These are phyloP conservation scores for Phytophthora cactorum DNA, from an alignment of 352 stramenopile genomes.

Conservation along the genomic window DNA sequence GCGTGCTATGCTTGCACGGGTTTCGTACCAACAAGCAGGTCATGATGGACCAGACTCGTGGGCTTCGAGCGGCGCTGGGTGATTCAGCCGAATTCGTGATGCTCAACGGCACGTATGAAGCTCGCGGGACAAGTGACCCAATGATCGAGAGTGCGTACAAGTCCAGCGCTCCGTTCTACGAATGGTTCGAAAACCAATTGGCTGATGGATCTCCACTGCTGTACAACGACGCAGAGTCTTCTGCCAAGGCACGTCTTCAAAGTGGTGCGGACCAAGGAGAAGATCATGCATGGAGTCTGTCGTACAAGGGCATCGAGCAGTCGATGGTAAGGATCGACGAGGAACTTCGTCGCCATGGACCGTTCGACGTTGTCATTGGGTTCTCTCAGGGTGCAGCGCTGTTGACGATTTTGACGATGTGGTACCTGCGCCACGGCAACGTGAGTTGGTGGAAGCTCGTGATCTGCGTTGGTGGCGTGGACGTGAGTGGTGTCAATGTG, in stretches of 20 bases:
- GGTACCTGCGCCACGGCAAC: slow-evolving; percentile 36
- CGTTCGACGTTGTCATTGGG: slow-evolving; percentile 53
- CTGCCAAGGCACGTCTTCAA: slow-evolving; percentile 30
- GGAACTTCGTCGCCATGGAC: slow-evolving; percentile 37
- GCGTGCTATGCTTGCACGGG: slow-evolving; percentile 59
- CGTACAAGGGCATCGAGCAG: slow-evolving; percentile 43
- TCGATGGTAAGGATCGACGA: slow-evolving; percentile 46
- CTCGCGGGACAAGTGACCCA: slow-evolving; percentile 36
- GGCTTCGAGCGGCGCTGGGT: slow-evolving; percentile 41
- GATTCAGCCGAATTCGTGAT: slow-evolving; percentile 46
- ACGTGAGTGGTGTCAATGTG: slow-evolving; percentile 39
- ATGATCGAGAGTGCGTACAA: slow-evolving; percentile 44
- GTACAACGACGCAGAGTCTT: slow-evolving; percentile 45
- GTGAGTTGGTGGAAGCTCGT: slow-evolving; percentile 46
- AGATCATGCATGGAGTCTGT: slow-evolving; percentile 38
- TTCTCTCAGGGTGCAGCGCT: slow-evolving; percentile 61
- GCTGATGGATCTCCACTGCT: slow-evolving; percentile 30
- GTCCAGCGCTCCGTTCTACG: slow-evolving; percentile 44
- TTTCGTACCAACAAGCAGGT: slow-evolving; percentile 59
- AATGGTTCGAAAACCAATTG: slow-evolving; percentile 52
- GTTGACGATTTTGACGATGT: slow-evolving; percentile 47
- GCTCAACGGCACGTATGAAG: slow-evolving; percentile 50
- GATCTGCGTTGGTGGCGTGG: slow-evolving; percentile 44
- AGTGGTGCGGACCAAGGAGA: slow-evolving; percentile 34
- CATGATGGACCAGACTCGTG: slow-evolving; percentile 53